Conservation (phyloP, 345 rosid genomes). For the Linum trigynum region DNA sequence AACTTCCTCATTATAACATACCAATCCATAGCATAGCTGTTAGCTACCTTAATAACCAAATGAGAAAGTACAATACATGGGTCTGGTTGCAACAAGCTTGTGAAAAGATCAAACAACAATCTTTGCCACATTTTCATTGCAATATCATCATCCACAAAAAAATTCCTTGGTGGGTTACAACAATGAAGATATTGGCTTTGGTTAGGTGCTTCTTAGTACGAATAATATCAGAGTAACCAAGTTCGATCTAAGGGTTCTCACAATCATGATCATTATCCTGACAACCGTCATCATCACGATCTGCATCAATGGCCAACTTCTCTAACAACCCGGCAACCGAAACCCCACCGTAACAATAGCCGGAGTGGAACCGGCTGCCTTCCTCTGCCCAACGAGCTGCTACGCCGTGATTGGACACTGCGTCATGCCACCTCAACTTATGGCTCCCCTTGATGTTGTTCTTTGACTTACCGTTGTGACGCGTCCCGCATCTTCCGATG, state of each 20-base stretch:
- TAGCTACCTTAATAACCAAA: no score
- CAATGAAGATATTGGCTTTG: no score
- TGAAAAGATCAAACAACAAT: neutral
- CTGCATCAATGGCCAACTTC: constrained; percentile 22
- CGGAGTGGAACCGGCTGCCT: constrained; percentile 7
- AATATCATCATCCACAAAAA: neutral
- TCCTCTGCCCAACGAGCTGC: constrained; percentile 37
- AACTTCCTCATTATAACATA: no score
- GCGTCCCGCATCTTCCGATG: constrained; percentile 45
- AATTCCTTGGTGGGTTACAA: neutral
- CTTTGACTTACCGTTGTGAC: constrained; percentile 40
- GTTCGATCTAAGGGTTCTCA: neutral
- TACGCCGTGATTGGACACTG: constrained; percentile 24
- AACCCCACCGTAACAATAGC: constrained; percentile 25
- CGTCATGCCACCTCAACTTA: constrained; percentile 38
- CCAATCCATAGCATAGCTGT: no score
- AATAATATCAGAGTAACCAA: no score
- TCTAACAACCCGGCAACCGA: constrained; percentile 47
- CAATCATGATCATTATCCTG: constrained; percentile 14
- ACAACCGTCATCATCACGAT: constrained; percentile 11
- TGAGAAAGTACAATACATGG: no score
- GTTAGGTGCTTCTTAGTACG: no score
- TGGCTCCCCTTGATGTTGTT: constrained; percentile 50
- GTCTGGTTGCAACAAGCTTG: no score
- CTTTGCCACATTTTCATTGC: neutral